These are phyloP conservation scores for Hemisphaericaspora subhashii DNA, from an alignment of 1,139 yeast species.

Conservation along the genomic window DNA sequence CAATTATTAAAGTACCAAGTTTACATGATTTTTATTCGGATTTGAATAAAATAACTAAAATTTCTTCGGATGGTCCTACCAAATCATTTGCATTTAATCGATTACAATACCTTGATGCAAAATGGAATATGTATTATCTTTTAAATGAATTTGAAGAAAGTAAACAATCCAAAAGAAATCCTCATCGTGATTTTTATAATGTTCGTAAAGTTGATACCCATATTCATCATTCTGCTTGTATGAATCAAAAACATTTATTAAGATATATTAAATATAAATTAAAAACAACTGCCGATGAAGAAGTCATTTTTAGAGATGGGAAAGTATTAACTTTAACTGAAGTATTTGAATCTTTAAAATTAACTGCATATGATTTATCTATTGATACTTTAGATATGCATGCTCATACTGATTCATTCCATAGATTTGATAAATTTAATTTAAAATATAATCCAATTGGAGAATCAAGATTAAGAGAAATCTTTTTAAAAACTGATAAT, in stretches of 20 bases:
- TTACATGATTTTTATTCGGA: slow-evolving; percentile 83
- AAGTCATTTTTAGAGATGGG: slow-evolving; percentile 92
- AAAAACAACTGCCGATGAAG: slow-evolving; percentile 67
- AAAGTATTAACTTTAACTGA: slow-evolving; percentile 80
- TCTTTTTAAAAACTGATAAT: slow-evolving; percentile 93
- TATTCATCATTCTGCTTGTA: slow-evolving; percentile 98
- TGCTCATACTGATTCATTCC: slow-evolving; percentile 97
- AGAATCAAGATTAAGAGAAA: slow-evolving; percentile 93
- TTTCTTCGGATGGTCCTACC: slow-evolving; percentile 95
- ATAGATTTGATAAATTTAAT: slow-evolving; percentile 95
- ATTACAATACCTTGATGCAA: slow-evolving; percentile 89
- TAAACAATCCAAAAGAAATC: slow-evolving; percentile 71
- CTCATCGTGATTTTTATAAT: slow-evolving; percentile 96
- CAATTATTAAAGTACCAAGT: slow-evolving; percentile 67
- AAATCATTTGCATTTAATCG: slow-evolving; percentile 95
- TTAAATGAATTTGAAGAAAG: slow-evolving; percentile 92
- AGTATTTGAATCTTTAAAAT: slow-evolving; percentile 85
- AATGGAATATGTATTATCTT: slow-evolving; percentile 88
- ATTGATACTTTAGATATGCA: slow-evolving; percentile 99
- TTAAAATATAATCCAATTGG: slow-evolving; percentile 98
- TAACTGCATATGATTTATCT: slow-evolving; percentile 91
- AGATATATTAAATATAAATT: slow-evolving; percentile 90
- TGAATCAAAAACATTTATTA: slow-evolving; percentile 95
- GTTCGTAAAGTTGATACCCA: slow-evolving; percentile 99
- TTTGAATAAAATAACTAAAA: slow-evolving; percentile 63